phyloP scores from a whole-genome alignment of 192 early-diverging fungal genomes.

The Diversispora epigaea region DNA sequence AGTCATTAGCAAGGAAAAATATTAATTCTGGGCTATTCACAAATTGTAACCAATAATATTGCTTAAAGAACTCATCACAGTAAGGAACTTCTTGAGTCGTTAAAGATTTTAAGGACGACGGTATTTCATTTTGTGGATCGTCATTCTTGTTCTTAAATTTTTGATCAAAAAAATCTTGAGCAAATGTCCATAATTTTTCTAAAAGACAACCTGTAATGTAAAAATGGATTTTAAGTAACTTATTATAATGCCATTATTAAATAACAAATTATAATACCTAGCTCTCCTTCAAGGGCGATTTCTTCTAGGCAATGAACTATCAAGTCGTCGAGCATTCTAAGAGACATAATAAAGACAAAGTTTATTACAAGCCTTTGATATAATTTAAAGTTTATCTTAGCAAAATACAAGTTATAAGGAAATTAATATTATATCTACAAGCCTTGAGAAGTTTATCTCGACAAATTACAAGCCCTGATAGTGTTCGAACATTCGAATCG shows the following conservation, averaged over 20 bases:
- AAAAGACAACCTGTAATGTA: conserved; percentile 6
- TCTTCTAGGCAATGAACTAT: too few relatives aligned
- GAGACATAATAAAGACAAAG: too few relatives aligned
- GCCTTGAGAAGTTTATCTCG: too few relatives aligned
- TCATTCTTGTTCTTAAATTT: conserved; percentile 25
- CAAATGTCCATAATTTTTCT: conserved; percentile 26
- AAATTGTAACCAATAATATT: conserved; percentile 21
- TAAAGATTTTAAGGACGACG: not conserved
- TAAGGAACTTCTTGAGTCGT: too few relatives aligned
- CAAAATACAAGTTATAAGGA: too few relatives aligned
- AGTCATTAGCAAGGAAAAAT: not conserved
- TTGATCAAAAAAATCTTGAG: conserved; percentile 30
- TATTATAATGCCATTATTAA: not conserved
- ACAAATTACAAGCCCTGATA: too few relatives aligned
- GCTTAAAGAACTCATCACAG: conserved; percentile 2
- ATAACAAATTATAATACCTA: not conserved
- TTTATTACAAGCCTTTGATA: too few relatives aligned
- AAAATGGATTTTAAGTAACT: not conserved
- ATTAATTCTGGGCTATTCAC: not conserved
- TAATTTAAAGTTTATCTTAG: too few relatives aligned
- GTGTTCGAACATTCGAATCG: too few relatives aligned
- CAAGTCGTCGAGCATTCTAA: too few relatives aligned
- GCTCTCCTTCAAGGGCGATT: too few relatives aligned
- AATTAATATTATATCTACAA: too few relatives aligned
- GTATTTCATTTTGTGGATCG: conserved; percentile 16